Evolutionary conservation across 73 alveolate genomes (phyloP), one percentile per base, ranked within the genome.

Genomic region (Blepharisma japonicum): DNA sequence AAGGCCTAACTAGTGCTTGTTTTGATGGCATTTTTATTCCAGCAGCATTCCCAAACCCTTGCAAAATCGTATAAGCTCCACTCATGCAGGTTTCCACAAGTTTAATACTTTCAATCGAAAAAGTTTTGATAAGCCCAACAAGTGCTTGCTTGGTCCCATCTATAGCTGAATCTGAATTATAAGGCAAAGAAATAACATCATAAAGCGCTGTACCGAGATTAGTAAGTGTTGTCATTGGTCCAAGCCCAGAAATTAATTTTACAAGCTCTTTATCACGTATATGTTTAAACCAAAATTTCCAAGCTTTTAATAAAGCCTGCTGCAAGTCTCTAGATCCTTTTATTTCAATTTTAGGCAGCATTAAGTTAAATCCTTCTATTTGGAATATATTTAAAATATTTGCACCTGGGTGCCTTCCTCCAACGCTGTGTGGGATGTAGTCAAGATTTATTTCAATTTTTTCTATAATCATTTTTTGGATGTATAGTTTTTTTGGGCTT

Each of bases 351-450:
- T 39, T 61, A 9, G 74, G 74, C 74, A 61, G 47, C n/a, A 25
- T 39, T 14, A 61, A 9, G 2, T 61, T n/a, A 39, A 61, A 61
- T 20, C 23, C 74, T 25, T 25, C 23, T 8, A 61, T 61, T 25
- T n/a, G 49, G 46, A 61, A 61, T 39, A 61, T 14, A 25, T 61
- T 61, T 39, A 61, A 61, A 2, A 61, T 20, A 61, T 8, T 61
- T 25, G 49, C 74, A 0, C 74, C 74, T 0, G 74, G 74, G 23
- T 61, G 74, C 23, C 47, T 61, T 61, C 49, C 74, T 14, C 23
- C 74, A 18, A 61, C 2, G 5, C 23, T 61, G 23, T 61, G 74
- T 18, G 74, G 74, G 23, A 61, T 61, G 23, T 61, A 61, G 23
- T 61, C 74, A 61, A 61, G 14, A 5, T 61, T 61, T 9, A 61